Conservation (phyloP, 345 rosid species). For the Citrus medica region DNA sequence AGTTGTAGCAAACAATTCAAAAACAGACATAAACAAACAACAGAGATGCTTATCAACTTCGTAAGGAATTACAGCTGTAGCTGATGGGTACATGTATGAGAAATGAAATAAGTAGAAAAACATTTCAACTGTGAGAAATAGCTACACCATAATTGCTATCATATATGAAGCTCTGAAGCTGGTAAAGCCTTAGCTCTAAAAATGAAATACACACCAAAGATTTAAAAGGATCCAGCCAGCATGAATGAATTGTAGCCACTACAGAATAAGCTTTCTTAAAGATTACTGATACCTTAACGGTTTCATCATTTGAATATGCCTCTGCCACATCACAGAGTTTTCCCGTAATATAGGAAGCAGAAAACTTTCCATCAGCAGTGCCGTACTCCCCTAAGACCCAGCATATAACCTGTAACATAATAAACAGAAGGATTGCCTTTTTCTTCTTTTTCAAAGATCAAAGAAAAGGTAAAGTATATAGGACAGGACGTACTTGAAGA, state of each 20-base stretch:
- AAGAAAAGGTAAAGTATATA: constrained; percentile 7
- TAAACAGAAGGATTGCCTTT: background rate
- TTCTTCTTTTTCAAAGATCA: background rate
- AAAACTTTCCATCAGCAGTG: constrained; percentile 52
- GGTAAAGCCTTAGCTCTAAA: too few species aligned
- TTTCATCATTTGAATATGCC: constrained; percentile 92
- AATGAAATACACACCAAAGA: background rate
- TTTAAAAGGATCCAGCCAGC: background rate
- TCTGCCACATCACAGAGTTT: constrained; percentile 94
- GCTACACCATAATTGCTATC: background rate
- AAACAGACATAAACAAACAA: background rate
- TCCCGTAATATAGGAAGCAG: constrained; percentile 82
- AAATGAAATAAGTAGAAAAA: background rate
- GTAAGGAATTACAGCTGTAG: background rate
- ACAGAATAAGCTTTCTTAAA: background rate
- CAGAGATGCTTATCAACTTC: background rate
- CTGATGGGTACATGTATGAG: background rate
- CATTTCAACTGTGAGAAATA: background rate
- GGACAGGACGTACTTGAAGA: constrained; percentile 61
- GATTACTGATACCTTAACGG: constrained; percentile 67
- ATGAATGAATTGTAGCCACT: background rate
- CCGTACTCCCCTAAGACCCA: constrained; percentile 97
- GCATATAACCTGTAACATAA: constrained; percentile 72
- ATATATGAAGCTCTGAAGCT: background rate
- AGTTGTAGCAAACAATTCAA: background rate